Base-by-base conservation (phyloP, 2,329 filamentous ascomycete species). In the Hypoxylon sp. region DNA sequence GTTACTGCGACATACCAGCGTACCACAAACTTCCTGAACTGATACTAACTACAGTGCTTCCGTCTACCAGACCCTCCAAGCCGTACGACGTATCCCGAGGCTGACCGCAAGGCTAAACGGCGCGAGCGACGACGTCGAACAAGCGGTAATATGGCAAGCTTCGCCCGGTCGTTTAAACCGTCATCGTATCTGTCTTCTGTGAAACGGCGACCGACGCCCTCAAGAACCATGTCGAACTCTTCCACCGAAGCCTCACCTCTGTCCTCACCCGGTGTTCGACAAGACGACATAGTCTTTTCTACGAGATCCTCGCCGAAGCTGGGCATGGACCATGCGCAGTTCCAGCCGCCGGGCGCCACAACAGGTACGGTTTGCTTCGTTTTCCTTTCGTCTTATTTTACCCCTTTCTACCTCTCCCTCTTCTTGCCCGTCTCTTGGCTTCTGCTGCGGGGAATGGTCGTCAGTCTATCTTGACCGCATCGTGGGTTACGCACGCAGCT, bases 131-230 rank as follows among this genome's bases (percentile, higher is more conserved):
- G 54, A 20, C 35, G 45, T 58, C 35, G 41, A 57, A 40, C 33
- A 46, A 37, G 55, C 45, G 41, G 55, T 58, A 55, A 64, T 49
- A 83, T 84, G 81, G 76, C 80, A 56, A 78, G 73, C 68, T 72
- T 82, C 57, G 75, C 78, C 41, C 78, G 80, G 63, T 81, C 81
- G 10, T 77, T 83, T 69, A 79, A 81, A 63, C 75, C 79, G 6
- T 72, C 79, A 35, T 74, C 74, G 20, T 79, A 78, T 63, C 71
- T 80, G 27, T 73, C 79, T 51, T 65, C 74, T 20, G 67, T 68
- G 60, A 75, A 77, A 42, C 73, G 78, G 59, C 76, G 80, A 37
- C 81, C 79, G 29, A 71, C 72, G 35, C 70, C 77, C 18, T 72
- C 74, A 46, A 77, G 77, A 52, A 76, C 74, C 40, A 70, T 79